Percentiles rank a stretch among this genome's conserved stretches.
Evolutionary conservation across 2,329 filamentous ascomycete species (phyloP).

Genomic region (Fusarium foetens): DNA sequence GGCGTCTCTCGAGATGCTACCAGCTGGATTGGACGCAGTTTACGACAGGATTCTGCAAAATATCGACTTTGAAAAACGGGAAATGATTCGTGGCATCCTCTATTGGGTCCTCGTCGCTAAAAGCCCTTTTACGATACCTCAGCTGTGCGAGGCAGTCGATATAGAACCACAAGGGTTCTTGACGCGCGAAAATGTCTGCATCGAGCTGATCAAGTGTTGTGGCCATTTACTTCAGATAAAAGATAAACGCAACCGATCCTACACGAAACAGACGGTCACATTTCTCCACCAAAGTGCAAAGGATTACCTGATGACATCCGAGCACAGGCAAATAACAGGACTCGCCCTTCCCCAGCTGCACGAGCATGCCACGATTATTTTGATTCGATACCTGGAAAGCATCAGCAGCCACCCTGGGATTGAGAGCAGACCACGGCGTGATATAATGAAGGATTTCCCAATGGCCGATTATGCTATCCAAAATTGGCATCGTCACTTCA

Average conservation of each 20-base stretch:
- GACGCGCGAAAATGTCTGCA: neutral
- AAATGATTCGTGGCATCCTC: neutral
- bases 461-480: neutral
- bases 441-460: neutral
- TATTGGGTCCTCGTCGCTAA: constrained; percentile 5
- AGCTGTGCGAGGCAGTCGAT: constrained; percentile 13
- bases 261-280: neutral
- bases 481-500: fast-evolving
- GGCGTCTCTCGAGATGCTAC: fast-evolving
- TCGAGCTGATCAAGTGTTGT: neutral
- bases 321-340: fast-evolving
- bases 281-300: constrained; percentile 17
- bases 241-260: neutral
- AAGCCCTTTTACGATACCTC: neutral
- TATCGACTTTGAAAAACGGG: neutral
- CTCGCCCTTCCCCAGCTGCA: fast-evolving
- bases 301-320: neutral
- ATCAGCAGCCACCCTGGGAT: too few species aligned
- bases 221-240: constrained; percentile 15
- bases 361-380: neutral
- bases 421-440: too few species aligned
- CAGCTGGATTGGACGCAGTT: neutral
- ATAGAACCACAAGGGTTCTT: neutral
- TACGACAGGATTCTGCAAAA: neutral
- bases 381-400: neutral